phyloP scores from a whole-genome alignment of 345 rosid species.

The Acer negundo region DNA sequence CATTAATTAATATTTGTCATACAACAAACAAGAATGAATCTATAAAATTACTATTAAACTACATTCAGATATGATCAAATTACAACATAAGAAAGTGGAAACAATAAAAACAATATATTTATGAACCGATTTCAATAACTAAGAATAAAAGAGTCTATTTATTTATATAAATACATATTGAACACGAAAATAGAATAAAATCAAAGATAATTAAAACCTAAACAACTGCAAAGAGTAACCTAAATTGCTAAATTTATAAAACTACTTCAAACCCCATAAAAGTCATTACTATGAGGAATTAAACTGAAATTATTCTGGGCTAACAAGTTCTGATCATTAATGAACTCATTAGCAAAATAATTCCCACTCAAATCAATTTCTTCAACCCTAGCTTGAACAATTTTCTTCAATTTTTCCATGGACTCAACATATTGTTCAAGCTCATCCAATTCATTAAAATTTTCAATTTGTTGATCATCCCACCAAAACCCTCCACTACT shows the following conservation, averaged over 20 bases:
- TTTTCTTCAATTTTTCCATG: conserved; percentile 1
- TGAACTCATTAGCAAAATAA: background rate
- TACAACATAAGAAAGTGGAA: too few relatives aligned
- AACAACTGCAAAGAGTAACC: too few relatives aligned
- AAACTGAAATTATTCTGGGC: background rate
- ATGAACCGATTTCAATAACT: background rate
- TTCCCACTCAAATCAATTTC: background rate
- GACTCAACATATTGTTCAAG: conserved; percentile 1
- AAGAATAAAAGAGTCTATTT: background rate
- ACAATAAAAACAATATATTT: too few relatives aligned
- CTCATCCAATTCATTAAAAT: background rate
- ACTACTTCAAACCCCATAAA: background rate
- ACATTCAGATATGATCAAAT: too few relatives aligned
- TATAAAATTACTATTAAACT: too few relatives aligned
- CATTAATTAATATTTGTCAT: too few relatives aligned
- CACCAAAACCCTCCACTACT: conserved; percentile 2
- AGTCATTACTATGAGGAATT: background rate
- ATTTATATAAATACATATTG: background rate
- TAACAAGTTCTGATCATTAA: too few relatives aligned
- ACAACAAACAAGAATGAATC: too few relatives aligned
- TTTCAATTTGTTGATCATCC: conserved; percentile 5
- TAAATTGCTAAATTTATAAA: background rate
- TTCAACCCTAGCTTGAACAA: background rate
- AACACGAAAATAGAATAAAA: background rate
- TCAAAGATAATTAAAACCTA: background rate